A percentile compares a stretch with the other conserved stretches of the same genome.
phyloP scores from a whole-genome alignment of 1,284 basidiomycete species.

The Athelia sp. region DNA sequence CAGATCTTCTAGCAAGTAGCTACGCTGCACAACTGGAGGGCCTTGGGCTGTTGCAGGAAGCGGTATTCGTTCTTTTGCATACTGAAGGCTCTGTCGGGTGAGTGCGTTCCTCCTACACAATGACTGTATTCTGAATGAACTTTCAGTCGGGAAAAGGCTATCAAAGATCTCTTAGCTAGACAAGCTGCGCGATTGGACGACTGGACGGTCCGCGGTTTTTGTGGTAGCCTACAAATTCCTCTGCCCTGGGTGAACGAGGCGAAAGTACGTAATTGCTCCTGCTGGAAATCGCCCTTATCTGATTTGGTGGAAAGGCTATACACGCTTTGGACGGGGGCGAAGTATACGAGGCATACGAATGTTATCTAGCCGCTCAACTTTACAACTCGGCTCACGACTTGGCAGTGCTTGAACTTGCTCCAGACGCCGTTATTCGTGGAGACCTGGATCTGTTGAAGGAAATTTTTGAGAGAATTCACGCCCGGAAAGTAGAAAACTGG shows the following conservation, averaged over 20 bases:
- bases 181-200: constrained; percentile 67
- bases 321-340: constrained; percentile 59
- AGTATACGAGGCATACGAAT: constrained; percentile 73
- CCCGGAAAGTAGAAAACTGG: constrained; percentile 68
- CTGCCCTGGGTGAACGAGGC: constrained; percentile 85
- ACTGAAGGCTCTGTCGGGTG: constrained; percentile 78
- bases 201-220: constrained; percentile 69
- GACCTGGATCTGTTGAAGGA: constrained; percentile 72
- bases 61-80: constrained; percentile 87
- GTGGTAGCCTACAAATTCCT: constrained; percentile 78
- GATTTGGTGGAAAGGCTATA: constrained; percentile 46
- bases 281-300: constrained; percentile 9
- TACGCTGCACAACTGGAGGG: constrained; percentile 89
- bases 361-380: constrained; percentile 68
- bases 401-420: constrained; percentile 80
- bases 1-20: constrained; percentile 77
- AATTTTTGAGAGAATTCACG: constrained; percentile 70
- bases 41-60: constrained; percentile 78
- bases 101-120: constrained; percentile 14
- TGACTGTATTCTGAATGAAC: constrained; percentile 2
- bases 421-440: constrained; percentile 81
- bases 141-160: constrained; percentile 64
- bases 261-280: constrained; percentile 47
- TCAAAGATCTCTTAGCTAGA: constrained; percentile 78
- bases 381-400: constrained; percentile 79